Evolutionary conservation across 179 eudicot genomes (phyloP), one percentile per base, ranked within the genome.

Genomic region (Corrigiola litoralis): DNA sequence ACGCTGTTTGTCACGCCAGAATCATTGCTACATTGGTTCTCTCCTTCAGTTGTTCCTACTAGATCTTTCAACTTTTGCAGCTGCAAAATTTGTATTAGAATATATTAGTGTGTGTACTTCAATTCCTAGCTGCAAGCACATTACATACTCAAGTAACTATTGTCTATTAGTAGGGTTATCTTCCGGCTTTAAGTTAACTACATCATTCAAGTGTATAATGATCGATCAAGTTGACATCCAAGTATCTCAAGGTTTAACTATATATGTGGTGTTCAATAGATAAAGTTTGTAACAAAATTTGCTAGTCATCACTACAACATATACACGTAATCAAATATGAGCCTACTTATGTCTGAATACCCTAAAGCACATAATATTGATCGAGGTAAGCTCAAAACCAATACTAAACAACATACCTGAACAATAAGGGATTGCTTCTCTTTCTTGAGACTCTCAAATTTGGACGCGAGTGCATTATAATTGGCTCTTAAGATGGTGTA

Each of bases 361-460:
- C 31, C 10, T 29, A 31, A 54, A 16, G 31, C n/a, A 1, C n/a
- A n/a, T n/a, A n/a, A n/a, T n/a, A n/a, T n/a, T n/a, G n/a, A n/a
- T n/a, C n/a, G n/a, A n/a, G n/a, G n/a, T n/a, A 13, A 53, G 18
- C 14, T 3, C 10, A 53, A 28, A 51, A 5, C 1, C 4, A 3
- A 57, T n/a, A 31, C 9, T 32, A 31, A 54, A 3, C 23, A 6
- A 60, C 50, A 23, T 69, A 86, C 92, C 92, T 86, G 83, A 18
- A 36, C 13, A 44, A 72, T 20, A 9, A 86, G 74, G 31, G 83
- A 63, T 59, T 80, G 80, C 16, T 82, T 85, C 60, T 87, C 87
- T 37, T 81, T 77, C 65, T 73, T 63, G 31, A 85, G 48, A 14
- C 17, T 12, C n/a, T 87, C 87, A 21, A 74, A 87, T 21, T 79